Base-by-base conservation (phyloP, 108 stramenopile genomes). In the Pseudonitzschia pungens region DNA sequence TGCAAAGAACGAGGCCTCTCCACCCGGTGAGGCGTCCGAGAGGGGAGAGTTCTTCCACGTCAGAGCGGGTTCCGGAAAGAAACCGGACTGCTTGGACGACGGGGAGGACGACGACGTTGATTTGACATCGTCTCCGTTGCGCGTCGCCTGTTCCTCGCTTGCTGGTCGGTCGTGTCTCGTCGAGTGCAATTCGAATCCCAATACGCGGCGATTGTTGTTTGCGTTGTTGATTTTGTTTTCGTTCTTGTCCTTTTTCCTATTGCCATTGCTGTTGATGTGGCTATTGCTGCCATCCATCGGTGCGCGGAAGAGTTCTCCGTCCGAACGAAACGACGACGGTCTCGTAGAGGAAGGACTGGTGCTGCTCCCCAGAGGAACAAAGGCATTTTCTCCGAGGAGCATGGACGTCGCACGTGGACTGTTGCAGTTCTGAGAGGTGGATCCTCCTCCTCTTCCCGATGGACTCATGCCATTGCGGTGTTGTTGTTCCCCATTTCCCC, bases 161-260 rank as follows among this genome's bases (percentile, higher is more conserved):
- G 27, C 40, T 16, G 32, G 5, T 2, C 62, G 31, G 31, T 58
- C 29, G 31, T 20, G 68, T 70, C 10, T 53, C 52, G 16, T 55
- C 4, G 9, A 70, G 33, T 21, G 26, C 50, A 70, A 70, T 2
- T 70, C 69, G 28, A 70, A 70, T 7, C 69, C 53, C 11, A 70
- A 32, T 15, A 33, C 53, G 27, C 53, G 53, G 15, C 69, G 52
- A 8, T 55, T 51, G 16, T 10, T n/a, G 50, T 3, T n/a, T n/a
- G 50, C 50, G n/a, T 3, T 51, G 7, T 7, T 3, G 20, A 51
- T n/a, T 3, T n/a, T n/a, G n/a, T n/a, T n/a, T n/a, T n/a, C n/a
- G n/a, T n/a, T n/a, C n/a, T n/a, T n/a, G n/a, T n/a, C n/a, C n/a
- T n/a, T n/a, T n/a, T n/a, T n/a, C n/a, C n/a, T n/a, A n/a, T n/a